Evolutionary conservation across 371 early-diverging fungal genomes (phyloP).

Genomic region (Mucor irregularis): DNA sequence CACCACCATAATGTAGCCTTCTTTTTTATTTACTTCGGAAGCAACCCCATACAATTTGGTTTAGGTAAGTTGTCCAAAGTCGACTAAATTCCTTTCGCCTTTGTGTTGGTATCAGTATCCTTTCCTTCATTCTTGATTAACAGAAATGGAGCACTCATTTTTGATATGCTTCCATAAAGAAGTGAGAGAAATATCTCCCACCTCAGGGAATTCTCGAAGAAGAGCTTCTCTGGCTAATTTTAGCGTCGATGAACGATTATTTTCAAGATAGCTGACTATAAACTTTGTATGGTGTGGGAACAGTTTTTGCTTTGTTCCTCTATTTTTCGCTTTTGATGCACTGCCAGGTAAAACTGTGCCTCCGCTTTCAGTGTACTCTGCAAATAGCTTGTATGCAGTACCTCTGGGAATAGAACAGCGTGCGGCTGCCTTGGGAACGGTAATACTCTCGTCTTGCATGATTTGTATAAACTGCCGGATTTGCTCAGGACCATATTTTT

Average conservation of each 20-base stretch:
- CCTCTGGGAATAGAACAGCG: conserved; percentile 11
- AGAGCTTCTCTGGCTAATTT: conserved; percentile 2
- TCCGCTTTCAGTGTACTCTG: conserved; percentile 11
- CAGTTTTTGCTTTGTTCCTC: conserved; percentile 10
- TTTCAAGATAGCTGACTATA: conserved; percentile 10
- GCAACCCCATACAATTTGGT: too few species aligned
- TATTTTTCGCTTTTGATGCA: conserved; percentile 14
- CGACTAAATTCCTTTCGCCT: too few species aligned
- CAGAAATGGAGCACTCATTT: neutral
- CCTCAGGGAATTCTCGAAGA: neutral
- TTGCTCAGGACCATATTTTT: conserved; percentile 16
- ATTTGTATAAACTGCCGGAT: conserved; percentile 10
- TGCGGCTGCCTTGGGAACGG: conserved; percentile 11
- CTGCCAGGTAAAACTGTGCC: conserved; percentile 14
- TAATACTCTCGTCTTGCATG: conserved; percentile 16
- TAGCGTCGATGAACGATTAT: conserved; percentile 2
- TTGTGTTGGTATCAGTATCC: conserved; percentile 7
- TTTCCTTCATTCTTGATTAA: conserved; percentile 3
- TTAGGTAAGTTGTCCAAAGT: too few species aligned
- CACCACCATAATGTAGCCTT: too few species aligned
- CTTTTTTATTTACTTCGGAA: too few species aligned
- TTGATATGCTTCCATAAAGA: conserved; percentile 5
- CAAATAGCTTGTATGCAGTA: conserved; percentile 14
- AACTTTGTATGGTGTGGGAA: conserved; percentile 7
- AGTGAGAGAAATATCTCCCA: neutral